Percentiles rank a stretch among this genome's conserved stretches.
Conservation (phyloP, 257 asterid genomes). For the Rhazya stricta region DNA sequence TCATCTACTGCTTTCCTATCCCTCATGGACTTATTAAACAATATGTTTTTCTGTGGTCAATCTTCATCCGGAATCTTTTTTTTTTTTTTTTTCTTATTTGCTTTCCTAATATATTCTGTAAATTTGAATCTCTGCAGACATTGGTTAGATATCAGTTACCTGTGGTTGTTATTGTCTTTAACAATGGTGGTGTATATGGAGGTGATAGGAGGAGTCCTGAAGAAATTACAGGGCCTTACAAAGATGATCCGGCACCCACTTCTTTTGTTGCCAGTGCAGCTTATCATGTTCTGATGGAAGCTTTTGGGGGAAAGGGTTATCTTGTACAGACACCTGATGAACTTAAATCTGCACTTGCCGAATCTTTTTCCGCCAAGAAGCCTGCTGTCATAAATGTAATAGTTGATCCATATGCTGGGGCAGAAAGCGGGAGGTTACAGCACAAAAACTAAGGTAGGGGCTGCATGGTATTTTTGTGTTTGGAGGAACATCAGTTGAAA, state of each 20-base stretch:
- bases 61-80: too few species aligned
- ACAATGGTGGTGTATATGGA: constrained; percentile 88
- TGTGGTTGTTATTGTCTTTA: constrained; percentile 86
- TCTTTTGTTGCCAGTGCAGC: constrained; percentile 87
- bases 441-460: constrained; percentile 69
- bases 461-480: background rate
- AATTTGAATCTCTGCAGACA: constrained; percentile 40
- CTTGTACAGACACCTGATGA: constrained; percentile 75
- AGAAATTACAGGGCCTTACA: constrained; percentile 78
- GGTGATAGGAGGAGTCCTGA: constrained; percentile 83
- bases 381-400: constrained; percentile 78
- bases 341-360: constrained; percentile 63
- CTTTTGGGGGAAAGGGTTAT: constrained; percentile 90
- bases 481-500: background rate
- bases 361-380: constrained; percentile 63
- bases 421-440: constrained; percentile 87
- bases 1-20: background rate
- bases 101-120: background rate
- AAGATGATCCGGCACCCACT: constrained; percentile 90
- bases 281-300: constrained; percentile 67
- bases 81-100: background rate
- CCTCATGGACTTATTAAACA: background rate
- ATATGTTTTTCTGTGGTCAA: background rate
- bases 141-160: constrained; percentile 82
- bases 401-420: constrained; percentile 84